Evolutionary conservation across 768 basidiomycete species (phyloP).

Genomic region (Agrocybe praecox): DNA sequence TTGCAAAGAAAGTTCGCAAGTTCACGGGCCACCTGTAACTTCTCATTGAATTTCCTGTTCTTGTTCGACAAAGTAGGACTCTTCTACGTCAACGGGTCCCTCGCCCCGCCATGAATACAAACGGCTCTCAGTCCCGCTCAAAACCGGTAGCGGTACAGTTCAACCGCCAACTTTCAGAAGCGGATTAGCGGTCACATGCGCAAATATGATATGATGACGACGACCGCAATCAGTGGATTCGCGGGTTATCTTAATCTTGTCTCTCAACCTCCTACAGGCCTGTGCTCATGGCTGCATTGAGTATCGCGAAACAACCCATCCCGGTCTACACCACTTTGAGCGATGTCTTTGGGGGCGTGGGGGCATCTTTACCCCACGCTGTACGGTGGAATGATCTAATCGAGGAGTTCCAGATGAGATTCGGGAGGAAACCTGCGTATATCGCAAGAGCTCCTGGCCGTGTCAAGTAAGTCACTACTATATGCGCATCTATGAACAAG

Average conservation of each 20-base stretch:
- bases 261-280: background rate
- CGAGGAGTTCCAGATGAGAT: conserved; percentile 61
- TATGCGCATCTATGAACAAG: background rate
- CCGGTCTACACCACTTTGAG: conserved; percentile 62
- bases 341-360: conserved; percentile 55
- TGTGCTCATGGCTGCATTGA: conserved; percentile 19
- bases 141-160: too few relatives aligned
- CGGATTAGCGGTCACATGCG: too few relatives aligned
- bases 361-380: conserved; percentile 57
- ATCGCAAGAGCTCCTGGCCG: conserved; percentile 81
- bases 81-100: too few relatives aligned
- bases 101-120: too few relatives aligned
- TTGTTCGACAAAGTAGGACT: too few relatives aligned
- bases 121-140: too few relatives aligned
- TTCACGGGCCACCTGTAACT: too few relatives aligned
- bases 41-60: too few relatives aligned
- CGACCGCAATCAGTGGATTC: background rate
- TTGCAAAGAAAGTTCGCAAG: too few relatives aligned
- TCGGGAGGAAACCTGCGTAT: conserved; percentile 66
- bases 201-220: too few relatives aligned
- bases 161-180: too few relatives aligned
- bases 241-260: background rate
- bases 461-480: conserved; percentile 59
- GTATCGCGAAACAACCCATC: conserved; percentile 60
- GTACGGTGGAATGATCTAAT: conserved; percentile 64